Conservation (phyloP, 2,329 filamentous ascomycete genomes). For the Xenoacremonium recifei region DNA sequence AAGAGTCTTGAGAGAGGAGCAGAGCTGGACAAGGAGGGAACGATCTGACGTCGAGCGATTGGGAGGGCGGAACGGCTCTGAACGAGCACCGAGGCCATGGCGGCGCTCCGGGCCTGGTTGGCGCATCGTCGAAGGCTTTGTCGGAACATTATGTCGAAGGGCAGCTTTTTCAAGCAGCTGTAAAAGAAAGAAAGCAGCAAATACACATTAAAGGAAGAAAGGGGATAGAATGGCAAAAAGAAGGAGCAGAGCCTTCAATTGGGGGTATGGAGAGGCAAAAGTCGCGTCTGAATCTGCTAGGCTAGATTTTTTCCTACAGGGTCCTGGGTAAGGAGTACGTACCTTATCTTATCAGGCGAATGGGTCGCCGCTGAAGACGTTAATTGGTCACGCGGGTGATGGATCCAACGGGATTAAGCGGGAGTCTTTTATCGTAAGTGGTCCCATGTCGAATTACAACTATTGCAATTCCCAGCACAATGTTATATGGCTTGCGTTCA, state of each 20-base stretch:
- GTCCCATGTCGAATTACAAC: too few species aligned
- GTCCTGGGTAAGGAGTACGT: background rate
- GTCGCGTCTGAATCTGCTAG: conserved; percentile 12
- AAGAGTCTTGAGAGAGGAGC: conserved; percentile 21
- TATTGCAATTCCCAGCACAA: too few species aligned
- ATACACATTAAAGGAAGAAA: conserved; percentile 5
- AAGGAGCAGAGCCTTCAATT: background rate
- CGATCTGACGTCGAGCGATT: conserved; percentile 19
- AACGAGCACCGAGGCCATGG: conserved; percentile 27
- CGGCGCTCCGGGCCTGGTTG: conserved; percentile 32
- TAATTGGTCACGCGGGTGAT: background rate
- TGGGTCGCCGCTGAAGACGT: background rate
- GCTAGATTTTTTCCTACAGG: conserved; percentile 11
- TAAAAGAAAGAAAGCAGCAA: conserved; percentile 2
- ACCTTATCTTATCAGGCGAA: conserved; percentile 7
- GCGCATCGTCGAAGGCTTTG: conserved; percentile 40
- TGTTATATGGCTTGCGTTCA: too few species aligned
- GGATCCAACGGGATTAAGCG: background rate
- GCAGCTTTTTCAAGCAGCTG: background rate
- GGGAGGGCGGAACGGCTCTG: conserved; percentile 28
- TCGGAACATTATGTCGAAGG: conserved; percentile 30
- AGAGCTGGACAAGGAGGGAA: conserved; percentile 14
- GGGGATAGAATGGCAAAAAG: conserved; percentile 7
- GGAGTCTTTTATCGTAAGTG: background rate
- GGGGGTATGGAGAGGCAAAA: conserved; percentile 2